Conservation (phyloP, 148 eudicot species). For the Heliosperma pusillum region DNA sequence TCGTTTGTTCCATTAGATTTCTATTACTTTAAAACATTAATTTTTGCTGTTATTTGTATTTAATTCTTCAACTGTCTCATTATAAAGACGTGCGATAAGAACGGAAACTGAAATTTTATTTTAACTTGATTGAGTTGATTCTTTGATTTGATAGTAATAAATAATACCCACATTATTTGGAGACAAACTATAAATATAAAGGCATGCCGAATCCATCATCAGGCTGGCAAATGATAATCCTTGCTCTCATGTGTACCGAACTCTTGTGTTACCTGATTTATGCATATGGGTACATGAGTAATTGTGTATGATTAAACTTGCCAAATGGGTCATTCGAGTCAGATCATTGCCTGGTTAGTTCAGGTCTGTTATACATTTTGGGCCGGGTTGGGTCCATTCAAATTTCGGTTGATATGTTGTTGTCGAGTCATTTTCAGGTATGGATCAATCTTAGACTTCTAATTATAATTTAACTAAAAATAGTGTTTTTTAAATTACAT, state of each 20-base stretch:
- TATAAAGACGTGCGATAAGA: neutral
- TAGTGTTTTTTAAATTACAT: neutral
- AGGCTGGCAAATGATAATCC: neutral
- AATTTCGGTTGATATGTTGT: neutral
- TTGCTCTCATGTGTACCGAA: neutral
- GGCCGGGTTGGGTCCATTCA: neutral
- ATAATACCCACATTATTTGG: neutral
- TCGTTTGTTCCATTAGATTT: neutral
- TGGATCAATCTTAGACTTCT: neutral
- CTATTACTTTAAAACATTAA: neutral
- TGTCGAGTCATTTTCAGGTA: neutral
- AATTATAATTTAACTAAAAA: too few relatives aligned
- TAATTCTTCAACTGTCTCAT: neutral
- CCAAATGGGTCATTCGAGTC: neutral
- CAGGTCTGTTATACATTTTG: neutral
- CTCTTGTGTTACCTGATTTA: neutral
- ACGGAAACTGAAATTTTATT: neutral
- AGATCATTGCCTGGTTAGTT: neutral
- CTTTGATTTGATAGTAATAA: neutral
- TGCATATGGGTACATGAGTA: neutral
- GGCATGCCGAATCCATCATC: neutral
- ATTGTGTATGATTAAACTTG: neutral
- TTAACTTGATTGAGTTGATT: neutral
- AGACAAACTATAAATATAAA: neutral
- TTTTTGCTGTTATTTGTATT: neutral